Base-by-base conservation (phyloP, 257 asterid genomes). In the Solanum sejunctum region DNA sequence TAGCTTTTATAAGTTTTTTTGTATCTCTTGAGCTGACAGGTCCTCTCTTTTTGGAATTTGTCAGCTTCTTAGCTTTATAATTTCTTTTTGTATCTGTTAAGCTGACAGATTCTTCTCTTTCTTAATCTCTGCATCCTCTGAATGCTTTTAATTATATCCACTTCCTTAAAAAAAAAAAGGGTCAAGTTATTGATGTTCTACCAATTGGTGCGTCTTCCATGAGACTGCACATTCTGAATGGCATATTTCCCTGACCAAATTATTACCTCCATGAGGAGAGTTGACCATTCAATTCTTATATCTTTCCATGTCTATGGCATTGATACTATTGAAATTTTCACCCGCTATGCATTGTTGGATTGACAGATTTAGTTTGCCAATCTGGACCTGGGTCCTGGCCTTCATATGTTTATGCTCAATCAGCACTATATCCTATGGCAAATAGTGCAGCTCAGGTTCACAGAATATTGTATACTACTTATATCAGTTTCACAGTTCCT, bases 361-460 rank as follows among this genome's bases (percentile, higher is more conserved):
- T 79, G 72, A 87, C 93, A 96, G 99, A 97, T 91, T 86, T 97
- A 85, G 98, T 97, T 70, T 95, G 98, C 90, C 99, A 95, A 89
- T 95, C 99, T 91, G 99, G 99, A 89, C 98, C 98, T n/a, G 98
- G 98, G 81, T 90, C 98, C 84, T 97, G 98, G 99, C 98, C 99
- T 87, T 90, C 98, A 61, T 83, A 84, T 84, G 88, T 95, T 67
- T 97, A 97, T 94, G 94, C 98, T 77, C 92, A 93, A 86, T 90
- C 98, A 71, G 99, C 97, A 85, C 83, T 92, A 80, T 88, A 95
- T 94, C 98, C 98, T 66, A 95, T 95, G 98, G 98, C 94, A 80
- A 95, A 92, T 90, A 95, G 99, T 88, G 98, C 98, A 78, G 97
- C 99, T 88, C 99, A 97, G 98, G 99, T 97, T 86, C 47, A 28